Evolutionary conservation across 31 red algal genomes (phyloP).

Genomic region (Odonthalia washingtoniensis): DNA sequence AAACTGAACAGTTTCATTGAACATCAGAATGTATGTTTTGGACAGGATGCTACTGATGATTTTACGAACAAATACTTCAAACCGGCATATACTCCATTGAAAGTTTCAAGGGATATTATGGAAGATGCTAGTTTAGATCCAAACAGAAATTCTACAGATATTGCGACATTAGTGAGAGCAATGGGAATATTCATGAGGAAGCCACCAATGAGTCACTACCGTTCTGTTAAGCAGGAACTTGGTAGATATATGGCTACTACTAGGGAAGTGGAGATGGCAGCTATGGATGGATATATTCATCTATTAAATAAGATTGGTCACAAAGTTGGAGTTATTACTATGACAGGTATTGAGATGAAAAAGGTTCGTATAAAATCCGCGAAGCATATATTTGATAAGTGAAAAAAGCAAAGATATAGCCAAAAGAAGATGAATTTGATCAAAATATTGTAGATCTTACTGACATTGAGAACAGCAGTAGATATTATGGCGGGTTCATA

Average conservation of each 20-base stretch:
- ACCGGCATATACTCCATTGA: constrained; percentile 38
- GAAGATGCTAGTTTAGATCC: constrained; percentile 15
- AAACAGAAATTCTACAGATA: not conserved
- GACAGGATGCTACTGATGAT: not conserved
- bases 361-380: constrained; percentile 26
- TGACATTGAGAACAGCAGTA: constrained; percentile 23
- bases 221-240: constrained; percentile 6
- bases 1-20: constrained; percentile 31
- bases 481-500: no score
- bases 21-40: constrained; percentile 25
- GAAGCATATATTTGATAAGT: constrained; percentile 28
- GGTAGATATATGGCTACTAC: not conserved
- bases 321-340: constrained; percentile 1
- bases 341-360: constrained; percentile 29
- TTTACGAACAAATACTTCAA: constrained; percentile 2
- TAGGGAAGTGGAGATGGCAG: constrained; percentile 47
- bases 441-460: constrained; percentile 19
- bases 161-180: constrained; percentile 27
- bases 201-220: constrained; percentile 38
- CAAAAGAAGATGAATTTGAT: constrained; percentile 4
- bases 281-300: constrained; percentile 20
- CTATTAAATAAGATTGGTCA: constrained; percentile 15
- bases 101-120: constrained; percentile 36
- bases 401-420: constrained; percentile 25
- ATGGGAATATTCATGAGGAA: constrained; percentile 19